Base-by-base conservation (phyloP, 2,329 filamentous ascomycete species). In the Fusarium sp. region DNA sequence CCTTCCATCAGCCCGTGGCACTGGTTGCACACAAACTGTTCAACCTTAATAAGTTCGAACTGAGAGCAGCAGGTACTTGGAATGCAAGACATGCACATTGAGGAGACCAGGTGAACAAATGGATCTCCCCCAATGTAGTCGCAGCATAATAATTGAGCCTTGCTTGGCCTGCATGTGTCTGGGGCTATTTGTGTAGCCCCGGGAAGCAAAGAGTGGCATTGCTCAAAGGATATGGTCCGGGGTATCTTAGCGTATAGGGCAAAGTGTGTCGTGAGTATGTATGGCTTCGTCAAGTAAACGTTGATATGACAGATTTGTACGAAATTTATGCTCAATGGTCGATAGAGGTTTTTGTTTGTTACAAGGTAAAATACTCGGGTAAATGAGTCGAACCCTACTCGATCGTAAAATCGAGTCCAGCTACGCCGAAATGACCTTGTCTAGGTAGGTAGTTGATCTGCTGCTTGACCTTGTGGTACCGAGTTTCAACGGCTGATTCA, bases 1-100 rank as follows among this genome's bases (percentile, higher is more conserved):
- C 57, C 51, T 59, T 68, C 56, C 46, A 64, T 54, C 51, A 62
- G 56, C 55, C 70, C 65, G 68, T 65, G 56, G 65, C 56, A 40
- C 51, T 56, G 70, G 58, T 44, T 65, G 57, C 54, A 65, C 65
- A 41, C 44, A 55, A 55, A 59, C 46, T 51, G 53, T 43, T 40
- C 58, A 56, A 56, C 51, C 46, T 61, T 48, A 20, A 14, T 20
- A 35, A 27, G 20, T 17, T 39, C 23, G 41, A 27, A 30, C 25
- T 33, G 43, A 43, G 30, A 43, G 30, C 11, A 30, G 27, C 27
- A 30, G 27, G 27, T 30, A 13, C 27, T 30, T 30, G 27, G 10
- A 30, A 13, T 30, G 27, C 27, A 30, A 30, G 27, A 13, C 27
- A 30, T 30, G 27, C 27, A 30, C 9, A 30, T 30, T 13, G 27